Evolutionary conservation across 2,329 filamentous ascomycete genomes (phyloP).

Genomic region (Paraconiothyrium brasiliense): DNA sequence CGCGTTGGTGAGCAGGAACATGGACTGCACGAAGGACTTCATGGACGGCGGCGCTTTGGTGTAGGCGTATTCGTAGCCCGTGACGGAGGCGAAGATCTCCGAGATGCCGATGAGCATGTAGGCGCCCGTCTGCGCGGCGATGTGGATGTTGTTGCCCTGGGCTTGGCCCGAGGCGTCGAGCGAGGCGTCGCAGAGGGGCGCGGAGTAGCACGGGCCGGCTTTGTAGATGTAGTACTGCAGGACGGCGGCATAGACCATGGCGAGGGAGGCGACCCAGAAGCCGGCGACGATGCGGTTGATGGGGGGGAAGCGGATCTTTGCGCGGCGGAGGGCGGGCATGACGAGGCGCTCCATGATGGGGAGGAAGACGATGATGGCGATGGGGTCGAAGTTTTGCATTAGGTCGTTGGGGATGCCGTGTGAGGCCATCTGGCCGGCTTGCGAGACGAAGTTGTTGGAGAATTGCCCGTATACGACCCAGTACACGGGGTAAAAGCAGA

Average conservation of each 20-base stretch:
- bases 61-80: constrained; percentile 59
- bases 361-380: constrained; percentile 58
- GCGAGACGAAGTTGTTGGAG: constrained; percentile 57
- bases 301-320: constrained; percentile 56
- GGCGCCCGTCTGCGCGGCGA: constrained; percentile 57
- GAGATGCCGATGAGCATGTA: constrained; percentile 59
- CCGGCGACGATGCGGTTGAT: constrained; percentile 64
- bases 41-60: constrained; percentile 58
- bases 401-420: constrained; percentile 60
- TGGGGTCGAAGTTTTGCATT: constrained; percentile 60
- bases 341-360: constrained; percentile 55
- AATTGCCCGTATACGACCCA: constrained; percentile 56
- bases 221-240: constrained; percentile 68
- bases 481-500: constrained; percentile 60
- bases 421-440: constrained; percentile 55
- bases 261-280: constrained; percentile 61
- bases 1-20: constrained; percentile 69
- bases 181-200: constrained; percentile 48
- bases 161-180: constrained; percentile 37
- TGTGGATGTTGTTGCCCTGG: constrained; percentile 54
- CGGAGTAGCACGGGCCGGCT: constrained; percentile 62
- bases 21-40: constrained; percentile 61
- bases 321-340: constrained; percentile 55
- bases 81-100: constrained; percentile 60
- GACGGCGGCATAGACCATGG: constrained; percentile 65